Evolutionary conservation across 2,329 filamentous ascomycete species (phyloP).

Genomic region (Sporothrix phasma): DNA sequence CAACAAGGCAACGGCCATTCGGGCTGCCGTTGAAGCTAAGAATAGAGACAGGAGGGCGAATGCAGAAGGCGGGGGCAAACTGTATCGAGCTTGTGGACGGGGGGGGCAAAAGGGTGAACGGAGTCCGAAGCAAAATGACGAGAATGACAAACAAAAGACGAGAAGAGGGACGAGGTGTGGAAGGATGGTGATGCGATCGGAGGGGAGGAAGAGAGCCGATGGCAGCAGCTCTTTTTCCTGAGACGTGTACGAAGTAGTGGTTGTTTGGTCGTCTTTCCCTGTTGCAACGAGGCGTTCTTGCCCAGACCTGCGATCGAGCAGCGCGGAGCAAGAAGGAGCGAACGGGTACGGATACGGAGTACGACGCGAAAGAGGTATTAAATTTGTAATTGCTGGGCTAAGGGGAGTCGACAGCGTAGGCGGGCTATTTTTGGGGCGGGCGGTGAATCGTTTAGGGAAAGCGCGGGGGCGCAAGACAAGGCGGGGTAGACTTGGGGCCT

Average conservation of each 20-base stretch:
- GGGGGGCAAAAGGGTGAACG: not conserved
- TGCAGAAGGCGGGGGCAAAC: not conserved
- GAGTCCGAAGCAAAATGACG: not conserved
- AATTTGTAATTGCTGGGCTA: not conserved
- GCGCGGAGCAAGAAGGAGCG: not conserved
- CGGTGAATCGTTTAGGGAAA: conserved; percentile 3
- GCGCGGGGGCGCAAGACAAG: not conserved
- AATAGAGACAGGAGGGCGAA: not conserved
- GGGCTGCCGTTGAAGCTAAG: not conserved
- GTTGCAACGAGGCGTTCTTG: conserved; percentile 3
- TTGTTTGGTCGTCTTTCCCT: not conserved
- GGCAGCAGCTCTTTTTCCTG: not conserved
- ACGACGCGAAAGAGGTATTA: not conserved
- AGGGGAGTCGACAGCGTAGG: not conserved
- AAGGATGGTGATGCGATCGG: not conserved
- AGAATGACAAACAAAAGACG: not conserved
- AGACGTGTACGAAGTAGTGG: not conserved
- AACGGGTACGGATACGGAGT: too few relatives aligned
- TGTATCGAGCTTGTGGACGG: not conserved
- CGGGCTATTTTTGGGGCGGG: conserved; percentile 9
- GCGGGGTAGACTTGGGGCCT: not conserved
- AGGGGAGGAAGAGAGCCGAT: not conserved
- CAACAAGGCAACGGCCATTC: not conserved
- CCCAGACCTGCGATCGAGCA: not conserved
- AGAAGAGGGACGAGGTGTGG: not conserved